Percentiles rank a stretch among this genome's conserved stretches.
These are phyloP conservation scores for Sugiyamaella floridensis DNA, from an alignment of 805 yeast species.

Conservation along the genomic window DNA sequence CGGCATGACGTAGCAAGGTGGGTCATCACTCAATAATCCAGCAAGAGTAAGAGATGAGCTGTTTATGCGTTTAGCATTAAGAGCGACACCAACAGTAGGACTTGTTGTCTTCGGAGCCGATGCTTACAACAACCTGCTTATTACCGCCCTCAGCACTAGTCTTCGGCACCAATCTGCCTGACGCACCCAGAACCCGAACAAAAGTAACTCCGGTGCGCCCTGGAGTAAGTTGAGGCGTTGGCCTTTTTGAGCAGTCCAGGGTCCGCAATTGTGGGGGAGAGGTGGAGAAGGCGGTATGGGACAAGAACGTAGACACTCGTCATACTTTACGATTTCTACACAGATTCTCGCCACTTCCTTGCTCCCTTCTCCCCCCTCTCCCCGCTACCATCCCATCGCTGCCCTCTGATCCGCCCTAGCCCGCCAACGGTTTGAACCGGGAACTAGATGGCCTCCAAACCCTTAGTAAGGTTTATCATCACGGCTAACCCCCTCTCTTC, in stretches of 20 bases:
- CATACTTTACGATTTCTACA: no score
- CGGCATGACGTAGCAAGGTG: no score
- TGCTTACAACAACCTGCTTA: no score
- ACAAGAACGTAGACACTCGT: background rate
- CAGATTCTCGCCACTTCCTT: no score
- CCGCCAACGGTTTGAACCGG: background rate
- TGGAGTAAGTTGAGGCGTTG: background rate
- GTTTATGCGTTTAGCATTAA: no score
- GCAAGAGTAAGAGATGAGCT: no score
- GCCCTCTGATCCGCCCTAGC: background rate
- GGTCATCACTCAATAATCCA: no score
- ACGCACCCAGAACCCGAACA: background rate
- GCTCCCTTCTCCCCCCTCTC: background rate
- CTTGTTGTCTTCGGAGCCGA: no score
- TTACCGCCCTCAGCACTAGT: background rate
- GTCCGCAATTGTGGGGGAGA: background rate
- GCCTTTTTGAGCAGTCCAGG: background rate
- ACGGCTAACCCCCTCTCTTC: background rate
- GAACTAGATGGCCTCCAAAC: background rate
- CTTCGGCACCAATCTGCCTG: background rate
- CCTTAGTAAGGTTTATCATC: background rate
- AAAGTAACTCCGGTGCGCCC: background rate
- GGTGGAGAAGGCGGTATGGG: no score
- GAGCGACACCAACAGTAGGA: no score
- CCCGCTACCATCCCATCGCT: background rate